Conservation (phyloP, 2,329 filamentous ascomycete species). For the Trichoderma oligosporum region DNA sequence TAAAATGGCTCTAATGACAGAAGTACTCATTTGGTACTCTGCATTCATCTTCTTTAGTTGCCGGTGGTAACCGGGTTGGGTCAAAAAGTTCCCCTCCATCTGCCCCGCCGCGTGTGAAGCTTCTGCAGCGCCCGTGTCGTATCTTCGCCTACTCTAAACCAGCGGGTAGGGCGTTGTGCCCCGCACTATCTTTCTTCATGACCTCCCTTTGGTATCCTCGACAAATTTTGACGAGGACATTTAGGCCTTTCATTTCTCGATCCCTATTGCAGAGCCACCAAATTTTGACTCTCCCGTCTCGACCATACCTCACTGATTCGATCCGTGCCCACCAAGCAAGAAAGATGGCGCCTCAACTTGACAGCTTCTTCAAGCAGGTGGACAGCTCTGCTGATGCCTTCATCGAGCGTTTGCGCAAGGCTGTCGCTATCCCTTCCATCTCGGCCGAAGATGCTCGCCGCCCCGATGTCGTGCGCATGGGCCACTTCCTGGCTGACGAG, state of each 20-base stretch:
- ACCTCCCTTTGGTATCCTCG: constrained; percentile 28
- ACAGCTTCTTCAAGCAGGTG: constrained; percentile 90
- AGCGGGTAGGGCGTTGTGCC: constrained; percentile 38
- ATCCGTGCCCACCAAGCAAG: constrained; percentile 57
- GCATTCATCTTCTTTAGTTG: constrained; percentile 22
- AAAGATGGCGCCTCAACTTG: constrained; percentile 87
- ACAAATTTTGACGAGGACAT: constrained; percentile 20
- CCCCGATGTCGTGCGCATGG: constrained; percentile 94
- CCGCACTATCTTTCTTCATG: constrained; percentile 41
- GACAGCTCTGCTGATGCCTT: constrained; percentile 75
- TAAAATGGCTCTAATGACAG: not conserved
- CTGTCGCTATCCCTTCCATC: constrained; percentile 93
- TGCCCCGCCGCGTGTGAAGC: constrained; percentile 17
- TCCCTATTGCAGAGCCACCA: constrained; percentile 13
- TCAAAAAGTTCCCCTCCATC: constrained; percentile 9
- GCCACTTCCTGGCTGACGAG: constrained; percentile 80
- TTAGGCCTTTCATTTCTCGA: constrained; percentile 25
- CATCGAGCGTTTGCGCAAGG: constrained; percentile 84
- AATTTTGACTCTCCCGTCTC: constrained; percentile 21
- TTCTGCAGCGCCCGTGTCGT: constrained; percentile 13
- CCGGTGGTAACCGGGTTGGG: constrained; percentile 30
- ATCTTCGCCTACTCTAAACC: constrained; percentile 24
- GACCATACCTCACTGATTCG: constrained; percentile 51
- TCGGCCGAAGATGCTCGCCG: constrained; percentile 87
- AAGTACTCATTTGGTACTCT: not conserved